Base-by-base conservation (phyloP, 75 land plant species). In the Selaginella moellendorffii region DNA sequence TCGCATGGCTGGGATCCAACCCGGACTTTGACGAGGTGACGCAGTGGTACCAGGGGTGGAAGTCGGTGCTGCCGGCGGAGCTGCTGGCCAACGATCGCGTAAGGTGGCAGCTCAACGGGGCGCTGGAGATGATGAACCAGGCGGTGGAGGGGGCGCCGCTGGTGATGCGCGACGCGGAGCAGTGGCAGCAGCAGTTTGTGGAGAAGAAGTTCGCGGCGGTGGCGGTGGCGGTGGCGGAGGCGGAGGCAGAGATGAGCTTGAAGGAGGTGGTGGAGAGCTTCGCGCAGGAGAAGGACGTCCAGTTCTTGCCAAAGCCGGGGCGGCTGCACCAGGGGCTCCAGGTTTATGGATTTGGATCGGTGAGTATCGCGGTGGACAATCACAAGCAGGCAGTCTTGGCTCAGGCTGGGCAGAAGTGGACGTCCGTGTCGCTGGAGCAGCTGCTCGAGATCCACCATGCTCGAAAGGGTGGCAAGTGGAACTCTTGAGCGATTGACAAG, bases 11-110 rank as follows among this genome's bases (percentile, higher is more conserved):
- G 26, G 72, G 82, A 23, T 74, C 91, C 24, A 79, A 74, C 27
- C 99, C 99, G 18, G 66, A 95, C 61, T 86, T 82, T 72, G 83
- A 82, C 2, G 96, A 95, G 71, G 83, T 95, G 22, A 77, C 78
- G 12, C 58, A 74, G 22, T 95, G 99, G 99, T 95, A 78, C 66
- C 2, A 78, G 66, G 91, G 91, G 14, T 95, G 99, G 99, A 95
- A 86, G 61, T 76, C 74, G 18, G 80, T 78, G 51, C 64, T 95
- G 2, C 87, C 96, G 0, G 54, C 70, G 19, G 87, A 89, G 53
- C 83, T 95, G 31, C 68, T 77, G 2, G 88, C 83, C 0, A 95
- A 84, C 80, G 91, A 95, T 67, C 71, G 78, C 51, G 80, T 95
- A 1, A 68, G 91, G 2, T 26, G 62, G 63, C 83, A 80, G 62